Percentiles rank a stretch among this genome's conserved stretches.
phyloP scores from a whole-genome alignment of 2,329 filamentous ascomycete species.

The Stagonosporopsis rhizophila region DNA sequence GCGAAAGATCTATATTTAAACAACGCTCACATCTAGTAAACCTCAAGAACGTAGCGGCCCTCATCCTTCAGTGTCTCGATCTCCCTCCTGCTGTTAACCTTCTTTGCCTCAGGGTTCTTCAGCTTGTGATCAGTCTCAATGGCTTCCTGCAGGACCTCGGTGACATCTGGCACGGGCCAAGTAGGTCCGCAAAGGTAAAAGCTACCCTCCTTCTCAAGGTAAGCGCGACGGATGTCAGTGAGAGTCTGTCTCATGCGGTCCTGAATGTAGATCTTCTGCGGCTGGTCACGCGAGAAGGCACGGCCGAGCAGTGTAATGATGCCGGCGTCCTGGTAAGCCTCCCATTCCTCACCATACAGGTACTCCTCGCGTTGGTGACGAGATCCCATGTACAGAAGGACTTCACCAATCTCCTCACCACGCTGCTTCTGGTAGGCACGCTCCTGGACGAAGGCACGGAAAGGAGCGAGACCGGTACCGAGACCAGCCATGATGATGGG shows the following conservation, averaged over 20 bases:
- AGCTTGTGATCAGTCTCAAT: constrained; percentile 76
- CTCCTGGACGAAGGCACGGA: constrained; percentile 98
- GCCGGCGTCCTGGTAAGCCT: constrained; percentile 93
- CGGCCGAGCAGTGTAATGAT: constrained; percentile 93
- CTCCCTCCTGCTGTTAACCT: constrained; percentile 85
- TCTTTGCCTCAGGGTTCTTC: constrained; percentile 63
- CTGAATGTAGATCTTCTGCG: constrained; percentile 99
- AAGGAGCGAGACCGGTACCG: constrained; percentile 97
- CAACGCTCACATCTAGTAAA: constrained; percentile 69
- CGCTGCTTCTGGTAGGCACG: constrained; percentile 98
- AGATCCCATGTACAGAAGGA: constrained; percentile 94
- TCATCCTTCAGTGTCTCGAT: constrained; percentile 98
- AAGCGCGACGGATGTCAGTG: constrained; percentile 81
- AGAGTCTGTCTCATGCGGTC: constrained; percentile 94
- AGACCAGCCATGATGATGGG: constrained; percentile 99
- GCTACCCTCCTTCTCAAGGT: constrained; percentile 84
- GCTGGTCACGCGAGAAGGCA: constrained; percentile 96
- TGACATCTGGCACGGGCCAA: constrained; percentile 98
- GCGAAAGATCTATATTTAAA: constrained; percentile 3
- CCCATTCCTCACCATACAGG: constrained; percentile 98
- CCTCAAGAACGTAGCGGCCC: constrained; percentile 91
- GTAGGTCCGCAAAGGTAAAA: constrained; percentile 99
- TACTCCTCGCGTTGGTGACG: constrained; percentile 99
- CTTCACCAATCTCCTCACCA: constrained; percentile 91
- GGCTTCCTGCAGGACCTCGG: constrained; percentile 90